A percentile compares a stretch with the other conserved stretches of the same genome.
Conservation (phyloP, 495 filamentous ascomycete species). For the Xanthoparmelia taractica region DNA sequence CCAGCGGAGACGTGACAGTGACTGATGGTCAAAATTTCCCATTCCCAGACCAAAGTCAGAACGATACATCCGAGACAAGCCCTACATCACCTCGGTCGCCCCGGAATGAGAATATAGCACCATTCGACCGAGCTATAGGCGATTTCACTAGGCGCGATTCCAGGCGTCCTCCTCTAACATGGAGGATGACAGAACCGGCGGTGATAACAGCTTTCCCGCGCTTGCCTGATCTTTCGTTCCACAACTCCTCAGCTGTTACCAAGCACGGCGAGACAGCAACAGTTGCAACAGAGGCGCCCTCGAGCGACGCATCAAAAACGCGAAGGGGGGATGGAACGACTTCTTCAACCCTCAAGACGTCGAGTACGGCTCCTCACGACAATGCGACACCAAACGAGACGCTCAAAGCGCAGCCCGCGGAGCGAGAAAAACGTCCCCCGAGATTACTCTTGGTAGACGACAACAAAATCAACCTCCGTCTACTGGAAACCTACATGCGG, state of each 20-base stretch:
- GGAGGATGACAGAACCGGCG: conserved; percentile 21
- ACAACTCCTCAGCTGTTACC: conserved; percentile 4
- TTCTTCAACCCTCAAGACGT: conserved; percentile 7
- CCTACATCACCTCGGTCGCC: background rate
- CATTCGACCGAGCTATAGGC: conserved; percentile 2
- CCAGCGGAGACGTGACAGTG: conserved; percentile 1
- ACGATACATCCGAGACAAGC: background rate
- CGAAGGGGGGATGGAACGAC: background rate
- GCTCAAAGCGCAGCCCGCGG: background rate
- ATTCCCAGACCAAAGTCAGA: conserved; percentile 3
- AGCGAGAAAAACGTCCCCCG: conserved; percentile 22
- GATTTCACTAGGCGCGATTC: conserved; percentile 13
- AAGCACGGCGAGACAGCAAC: conserved; percentile 12
- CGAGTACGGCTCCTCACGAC: conserved; percentile 11
- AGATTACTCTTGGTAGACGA: conserved; percentile 63
- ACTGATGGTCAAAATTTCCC: conserved; percentile 10
- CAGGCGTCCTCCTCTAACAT: conserved; percentile 14
- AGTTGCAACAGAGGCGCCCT: background rate
- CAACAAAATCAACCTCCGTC: conserved; percentile 66
- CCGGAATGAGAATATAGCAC: background rate
- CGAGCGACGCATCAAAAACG: conserved; percentile 5
- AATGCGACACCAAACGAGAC: background rate
- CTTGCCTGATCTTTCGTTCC: background rate
- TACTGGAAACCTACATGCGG: conserved; percentile 55
- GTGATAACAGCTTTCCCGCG: conserved; percentile 4